Evolutionary conservation across 2,329 filamentous ascomycete genomes (phyloP).

Genomic region (Ustulina deusta): DNA sequence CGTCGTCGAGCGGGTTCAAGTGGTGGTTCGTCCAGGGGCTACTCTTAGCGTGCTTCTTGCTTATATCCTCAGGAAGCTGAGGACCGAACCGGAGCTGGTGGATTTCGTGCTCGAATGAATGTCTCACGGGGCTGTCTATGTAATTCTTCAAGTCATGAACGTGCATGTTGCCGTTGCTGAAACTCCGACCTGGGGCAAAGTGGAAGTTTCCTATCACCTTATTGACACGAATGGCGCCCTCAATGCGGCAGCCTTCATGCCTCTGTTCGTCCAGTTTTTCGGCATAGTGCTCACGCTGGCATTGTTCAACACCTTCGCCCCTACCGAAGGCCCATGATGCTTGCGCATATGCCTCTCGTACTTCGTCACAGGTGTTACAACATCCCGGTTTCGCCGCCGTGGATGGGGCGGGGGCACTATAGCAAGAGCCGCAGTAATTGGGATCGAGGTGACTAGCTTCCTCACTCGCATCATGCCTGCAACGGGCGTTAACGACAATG

Average conservation of each 20-base stretch:
- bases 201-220: constrained; percentile 99
- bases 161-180: constrained; percentile 97
- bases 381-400: constrained; percentile 85
- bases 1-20: constrained; percentile 88
- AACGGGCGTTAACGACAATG: constrained; percentile 27
- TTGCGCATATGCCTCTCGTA: constrained; percentile 90
- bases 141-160: constrained; percentile 98
- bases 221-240: constrained; percentile 93
- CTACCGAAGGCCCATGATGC: constrained; percentile 94
- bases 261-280: constrained; percentile 89
- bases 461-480: constrained; percentile 75
- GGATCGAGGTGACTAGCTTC: constrained; percentile 84
- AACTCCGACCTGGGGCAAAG: constrained; percentile 93
- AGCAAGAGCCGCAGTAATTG: constrained; percentile 92
- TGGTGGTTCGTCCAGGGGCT: constrained; percentile 88
- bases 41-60: constrained; percentile 65
- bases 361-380: constrained; percentile 97
- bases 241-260: constrained; percentile 92
- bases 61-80: constrained; percentile 80
- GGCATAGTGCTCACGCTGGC: constrained; percentile 91
- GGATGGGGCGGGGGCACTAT: constrained; percentile 80
- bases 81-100: constrained; percentile 94
- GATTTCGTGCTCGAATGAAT: constrained; percentile 90
- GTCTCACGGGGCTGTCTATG: constrained; percentile 78
- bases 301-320: constrained; percentile 94